Evolutionary conservation across 345 rosid genomes (phyloP), one percentile per base, ranked within the genome.

Genomic region (Pistacia vera): DNA sequence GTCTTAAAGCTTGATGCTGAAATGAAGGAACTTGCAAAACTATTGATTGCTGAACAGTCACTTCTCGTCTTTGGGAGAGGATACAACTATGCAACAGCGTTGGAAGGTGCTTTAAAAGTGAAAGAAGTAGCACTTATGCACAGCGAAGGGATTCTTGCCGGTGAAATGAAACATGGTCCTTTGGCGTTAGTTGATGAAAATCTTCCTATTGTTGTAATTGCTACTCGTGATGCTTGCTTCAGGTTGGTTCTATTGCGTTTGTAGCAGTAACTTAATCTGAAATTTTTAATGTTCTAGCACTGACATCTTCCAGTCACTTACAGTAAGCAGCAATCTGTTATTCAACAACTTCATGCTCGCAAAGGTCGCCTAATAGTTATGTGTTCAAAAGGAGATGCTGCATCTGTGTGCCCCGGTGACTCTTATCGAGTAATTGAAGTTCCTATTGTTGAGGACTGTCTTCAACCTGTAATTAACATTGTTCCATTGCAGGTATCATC

Each of bases 91-190:
- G 96, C 98, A 64, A 88, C 97, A 6, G 97, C 97, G 4, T 79
- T 95, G 78, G 99, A 95, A 83, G 99, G 99, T 78, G 98, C 99
- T 46, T 68, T 90, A 66, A 95, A 95, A 78, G 99, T 95, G 58
- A 95, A 95, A 81, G 99, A 95, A 83, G 99, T 95, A 55, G 85
- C 99, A 49, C 96, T 95, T 49, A 95, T 95, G 99, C 99, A 95
- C 78, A 92, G 97, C 36, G 99, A 93, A 81, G 99, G 99, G 48
- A 89, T 95, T 74, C 94, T 95, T 70, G 99, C 99, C 49, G 99
- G 98, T 78, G 99, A 95, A 84, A 95, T 95, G 99, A 95, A 95
- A 81, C 99, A 95, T 60, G 99, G 99, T 70, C 98, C 99, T 76
- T 84, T 95, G 82, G 99, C 99, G 71, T 79, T 95, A 51, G 99